Evolutionary conservation across 2,329 filamentous ascomycete species (phyloP), one percentile per base, ranked within the genome.

Genomic region (Trichoderma oligosporum): DNA sequence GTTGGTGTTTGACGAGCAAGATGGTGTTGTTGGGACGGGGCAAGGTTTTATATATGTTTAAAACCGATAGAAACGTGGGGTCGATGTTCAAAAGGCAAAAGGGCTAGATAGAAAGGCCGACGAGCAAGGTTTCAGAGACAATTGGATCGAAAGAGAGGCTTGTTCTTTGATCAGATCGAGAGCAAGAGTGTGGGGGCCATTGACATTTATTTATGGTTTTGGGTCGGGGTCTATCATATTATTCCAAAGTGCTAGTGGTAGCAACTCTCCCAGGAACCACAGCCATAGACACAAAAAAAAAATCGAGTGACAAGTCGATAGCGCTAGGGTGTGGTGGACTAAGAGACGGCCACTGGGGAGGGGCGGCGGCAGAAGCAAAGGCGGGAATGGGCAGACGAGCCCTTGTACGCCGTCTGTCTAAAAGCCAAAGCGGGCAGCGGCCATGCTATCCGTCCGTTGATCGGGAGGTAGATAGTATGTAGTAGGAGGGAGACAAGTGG

Each of bases 181-280:
- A 42, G 39, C 8, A 24, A 44, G 36, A 56, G 57, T 49, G 67
- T 67, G 68, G 70, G 67, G 65, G 63, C 63, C 61, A 59, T 63
- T 64, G 63, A 57, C 61, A 67, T 72, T 71, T 46, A 67, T 70
- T 71, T 56, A 70, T 71, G 67, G 61, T 69, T 70, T 70, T 62
- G 61, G 59, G 62, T 56, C n/a, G 44, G 52, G 29, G 47, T 27
- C 44, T 45, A 31, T 44, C 16, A 47, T 35, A 58, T 57, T 53
- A 33, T 42, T n/a, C n/a, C 38, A 53, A 38, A 46, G 48, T 33
- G 35, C 35, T 47, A 56, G 33, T 24, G 45, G 41, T n/a, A 36
- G 35, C 35, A 53, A n/a, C 42, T 31, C 33, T 38, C 44, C 36
- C 41, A 54, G 48, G 48, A 56, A 59, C 57, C 48, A 33, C 44